A percentile compares a stretch with the other conserved stretches of the same genome.
phyloP scores from a whole-genome alignment of 2,329 filamentous ascomycete genomes.

The Aspergillus sp. region DNA sequence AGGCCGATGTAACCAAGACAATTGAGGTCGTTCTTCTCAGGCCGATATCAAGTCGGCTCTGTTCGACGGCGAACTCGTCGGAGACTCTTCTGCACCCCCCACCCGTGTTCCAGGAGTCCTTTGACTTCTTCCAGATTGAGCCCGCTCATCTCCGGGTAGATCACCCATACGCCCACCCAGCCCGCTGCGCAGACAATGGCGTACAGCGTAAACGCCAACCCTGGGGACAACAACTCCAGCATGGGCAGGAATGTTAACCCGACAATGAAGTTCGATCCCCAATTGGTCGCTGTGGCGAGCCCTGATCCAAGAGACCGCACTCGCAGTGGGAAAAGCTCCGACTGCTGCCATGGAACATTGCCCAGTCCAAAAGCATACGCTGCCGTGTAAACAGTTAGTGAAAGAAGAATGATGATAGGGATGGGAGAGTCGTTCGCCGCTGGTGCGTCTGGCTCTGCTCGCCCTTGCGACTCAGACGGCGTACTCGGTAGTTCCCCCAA shows the following conservation, averaged over 20 bases:
- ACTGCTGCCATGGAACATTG: slow-evolving; percentile 94
- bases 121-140: slow-evolving; percentile 73
- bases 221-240: slow-evolving; percentile 65
- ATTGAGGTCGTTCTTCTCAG: too few species aligned
- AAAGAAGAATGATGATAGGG: slow-evolving; percentile 54
- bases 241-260: slow-evolving; percentile 81
- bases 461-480: slow-evolving; percentile 13
- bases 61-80: too few species aligned
- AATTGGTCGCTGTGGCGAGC: slow-evolving; percentile 66
- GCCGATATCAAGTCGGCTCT: too few species aligned
- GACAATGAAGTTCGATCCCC: slow-evolving; percentile 77
- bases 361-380: slow-evolving; percentile 80
- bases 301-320: slow-evolving; percentile 55
- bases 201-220: slow-evolving; percentile 75
- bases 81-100: slow-evolving; percentile 53
- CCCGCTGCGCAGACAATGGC: slow-evolving; percentile 57
- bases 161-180: slow-evolving; percentile 58
- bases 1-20: too few species aligned
- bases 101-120: slow-evolving; percentile 59
- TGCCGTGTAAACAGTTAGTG: slow-evolving; percentile 75
- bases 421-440: slow-evolving; percentile 17
- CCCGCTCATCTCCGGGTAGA: slow-evolving; percentile 82
- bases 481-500: slow-evolving; percentile 38
- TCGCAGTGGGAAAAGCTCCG: slow-evolving; percentile 69
- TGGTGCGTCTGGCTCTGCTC: slow-evolving; percentile 9